These are phyloP conservation scores for Penicillium tannophilum DNA, from an alignment of 495 filamentous ascomycete species.

Conservation along the genomic window DNA sequence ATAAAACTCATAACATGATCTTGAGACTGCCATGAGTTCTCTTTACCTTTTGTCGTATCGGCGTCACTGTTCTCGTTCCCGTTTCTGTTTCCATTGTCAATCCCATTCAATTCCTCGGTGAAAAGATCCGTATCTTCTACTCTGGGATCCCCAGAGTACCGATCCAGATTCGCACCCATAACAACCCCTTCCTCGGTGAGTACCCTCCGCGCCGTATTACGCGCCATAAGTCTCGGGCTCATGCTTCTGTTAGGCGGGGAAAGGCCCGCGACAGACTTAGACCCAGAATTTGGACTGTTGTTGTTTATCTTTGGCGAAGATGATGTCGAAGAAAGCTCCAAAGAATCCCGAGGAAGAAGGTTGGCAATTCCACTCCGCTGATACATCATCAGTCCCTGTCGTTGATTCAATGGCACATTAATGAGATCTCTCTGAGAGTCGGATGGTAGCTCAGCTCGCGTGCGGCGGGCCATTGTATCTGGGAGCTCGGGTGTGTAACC, in stretches of 20 bases:
- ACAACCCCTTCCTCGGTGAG: slow-evolving; percentile 34
- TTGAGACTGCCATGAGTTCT: neutral
- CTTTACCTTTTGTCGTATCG: neutral
- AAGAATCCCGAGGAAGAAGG: neutral
- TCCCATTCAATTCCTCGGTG: neutral
- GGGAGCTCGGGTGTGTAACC: slow-evolving; percentile 29
- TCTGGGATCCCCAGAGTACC: neutral
- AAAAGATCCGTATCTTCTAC: neutral
- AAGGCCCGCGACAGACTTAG: neutral
- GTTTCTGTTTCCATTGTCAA: neutral
- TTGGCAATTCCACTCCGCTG: neutral
- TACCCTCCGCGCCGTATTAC: slow-evolving; percentile 11
- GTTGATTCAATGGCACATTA: slow-evolving; percentile 29
- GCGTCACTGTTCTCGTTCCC: neutral
- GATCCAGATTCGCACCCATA: slow-evolving; percentile 34
- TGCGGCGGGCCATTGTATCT: slow-evolving; percentile 37
- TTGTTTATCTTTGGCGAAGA: neutral
- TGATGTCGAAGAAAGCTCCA: neutral
- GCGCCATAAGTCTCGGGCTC: neutral
- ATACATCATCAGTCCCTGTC: neutral
- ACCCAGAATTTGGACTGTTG: neutral
- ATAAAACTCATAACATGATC: slow-evolving; percentile 44
- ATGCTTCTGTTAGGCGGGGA: neutral
- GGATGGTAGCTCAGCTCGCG: slow-evolving; percentile 32
- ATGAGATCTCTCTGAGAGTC: slow-evolving; percentile 36